phyloP scores from a whole-genome alignment of 2,329 filamentous ascomycete genomes.

The Ilyonectria sp. region DNA sequence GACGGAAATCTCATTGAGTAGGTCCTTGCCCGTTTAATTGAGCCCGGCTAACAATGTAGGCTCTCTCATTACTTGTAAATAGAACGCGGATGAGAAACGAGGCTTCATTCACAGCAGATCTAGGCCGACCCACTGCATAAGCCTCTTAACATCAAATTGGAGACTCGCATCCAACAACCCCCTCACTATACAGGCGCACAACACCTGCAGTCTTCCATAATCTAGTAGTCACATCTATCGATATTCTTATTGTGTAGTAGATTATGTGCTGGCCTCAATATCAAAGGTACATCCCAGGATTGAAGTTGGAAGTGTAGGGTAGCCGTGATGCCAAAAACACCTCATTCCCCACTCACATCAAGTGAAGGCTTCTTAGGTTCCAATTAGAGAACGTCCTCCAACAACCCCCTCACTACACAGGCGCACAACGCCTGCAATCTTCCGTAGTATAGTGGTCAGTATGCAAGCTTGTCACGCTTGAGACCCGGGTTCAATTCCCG shows the following conservation, averaged over 20 bases:
- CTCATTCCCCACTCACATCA: background rate
- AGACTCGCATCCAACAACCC: background rate
- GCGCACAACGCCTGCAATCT: slow-evolving; percentile 22
- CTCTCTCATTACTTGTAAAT: background rate
- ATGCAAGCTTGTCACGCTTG: slow-evolving; percentile 28
- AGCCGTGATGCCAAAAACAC: background rate
- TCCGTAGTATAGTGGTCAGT: slow-evolving; percentile 33
- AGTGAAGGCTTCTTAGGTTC: background rate
- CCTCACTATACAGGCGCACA: too few relatives aligned
- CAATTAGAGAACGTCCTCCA: background rate
- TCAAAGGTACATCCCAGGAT: too few relatives aligned
- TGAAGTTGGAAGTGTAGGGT: background rate
- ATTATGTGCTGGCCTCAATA: too few relatives aligned
- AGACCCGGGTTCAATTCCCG: slow-evolving; percentile 25
- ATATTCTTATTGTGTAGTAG: too few relatives aligned
- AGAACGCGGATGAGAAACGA: too few relatives aligned
- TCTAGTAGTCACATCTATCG: too few relatives aligned
- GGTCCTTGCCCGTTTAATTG: slow-evolving; percentile 43
- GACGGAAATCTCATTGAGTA: slow-evolving; percentile 76
- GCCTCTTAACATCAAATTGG: background rate
- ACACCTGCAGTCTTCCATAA: too few relatives aligned
- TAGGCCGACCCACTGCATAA: too few relatives aligned
- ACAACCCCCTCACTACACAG: slow-evolving; percentile 27
- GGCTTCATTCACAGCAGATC: too few relatives aligned
- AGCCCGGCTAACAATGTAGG: background rate